Evolutionary conservation across 2,329 filamentous ascomycete species (phyloP).

Genomic region (Blastomyces parvus): DNA sequence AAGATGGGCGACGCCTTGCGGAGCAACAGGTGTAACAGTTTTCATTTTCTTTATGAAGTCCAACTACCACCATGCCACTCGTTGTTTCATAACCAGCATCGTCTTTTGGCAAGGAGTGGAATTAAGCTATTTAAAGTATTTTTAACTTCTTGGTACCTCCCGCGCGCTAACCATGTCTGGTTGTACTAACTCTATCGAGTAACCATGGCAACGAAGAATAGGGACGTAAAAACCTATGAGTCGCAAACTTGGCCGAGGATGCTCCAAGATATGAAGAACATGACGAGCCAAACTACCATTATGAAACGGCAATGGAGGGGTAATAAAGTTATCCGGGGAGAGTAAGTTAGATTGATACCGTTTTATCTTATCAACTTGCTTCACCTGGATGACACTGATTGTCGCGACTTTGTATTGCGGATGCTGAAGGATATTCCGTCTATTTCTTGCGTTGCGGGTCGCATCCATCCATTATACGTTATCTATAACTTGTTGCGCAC

Average conservation of each 20-base stretch:
- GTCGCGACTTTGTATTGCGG: neutral
- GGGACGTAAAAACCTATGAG: no score
- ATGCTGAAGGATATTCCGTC: neutral
- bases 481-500: neutral
- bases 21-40: neutral
- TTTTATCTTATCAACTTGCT: neutral
- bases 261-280: no score
- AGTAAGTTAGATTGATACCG: conserved; percentile 1
- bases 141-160: neutral
- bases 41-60: neutral
- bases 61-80: neutral
- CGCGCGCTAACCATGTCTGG: neutral
- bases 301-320: neutral
- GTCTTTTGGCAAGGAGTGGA: neutral
- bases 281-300: neutral
- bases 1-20: neutral
- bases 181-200: neutral
- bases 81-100: neutral
- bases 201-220: no score
- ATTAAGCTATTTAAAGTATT: conserved; percentile 6
- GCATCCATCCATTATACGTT: neutral
- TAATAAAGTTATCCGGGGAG: neutral
- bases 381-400: neutral
- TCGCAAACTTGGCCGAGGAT: no score
- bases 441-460: neutral